These are phyloP conservation scores for Plasmodium vivax DNA, from an alignment of 169 alveolate genomes.

Conservation along the genomic window DNA sequence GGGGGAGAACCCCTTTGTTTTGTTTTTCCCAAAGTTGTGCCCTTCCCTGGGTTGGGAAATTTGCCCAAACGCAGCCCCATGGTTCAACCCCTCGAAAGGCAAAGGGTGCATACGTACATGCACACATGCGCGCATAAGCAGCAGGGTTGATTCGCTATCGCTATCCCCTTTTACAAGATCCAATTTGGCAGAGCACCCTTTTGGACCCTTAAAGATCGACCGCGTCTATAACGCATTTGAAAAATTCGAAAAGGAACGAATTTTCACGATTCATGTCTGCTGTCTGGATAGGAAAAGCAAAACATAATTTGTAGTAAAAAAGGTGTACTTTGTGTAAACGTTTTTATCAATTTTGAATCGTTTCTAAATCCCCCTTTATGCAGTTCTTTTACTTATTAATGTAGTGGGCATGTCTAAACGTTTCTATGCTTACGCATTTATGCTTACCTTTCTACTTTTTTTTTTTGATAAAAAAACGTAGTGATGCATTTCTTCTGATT, in stretches of 20 bases:
- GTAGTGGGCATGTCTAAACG: not conserved
- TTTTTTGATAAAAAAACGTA: not conserved
- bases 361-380: not conserved
- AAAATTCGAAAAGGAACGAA: not conserved
- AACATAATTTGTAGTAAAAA: not conserved
- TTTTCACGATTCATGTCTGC: not conserved
- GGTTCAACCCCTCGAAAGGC: not conserved
- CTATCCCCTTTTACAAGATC: not conserved
- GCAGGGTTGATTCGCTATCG: not conserved
- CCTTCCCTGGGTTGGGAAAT: not conserved
- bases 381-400: not conserved
- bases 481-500: not conserved
- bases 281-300: not conserved
- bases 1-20: not conserved
- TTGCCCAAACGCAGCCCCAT: not conserved
- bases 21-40: not conserved
- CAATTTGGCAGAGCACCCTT: not conserved
- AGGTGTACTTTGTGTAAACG: not conserved
- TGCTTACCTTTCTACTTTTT: not conserved
- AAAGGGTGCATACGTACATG: not conserved
- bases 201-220: not conserved
- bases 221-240: not conserved
- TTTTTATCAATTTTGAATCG: slow-evolving; percentile 14
- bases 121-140: not conserved
- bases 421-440: not conserved